Percentiles rank a stretch among this genome's conserved stretches.
phyloP scores from a whole-genome alignment of 1,284 basidiomycete genomes.

The Ustilago esculenta region DNA sequence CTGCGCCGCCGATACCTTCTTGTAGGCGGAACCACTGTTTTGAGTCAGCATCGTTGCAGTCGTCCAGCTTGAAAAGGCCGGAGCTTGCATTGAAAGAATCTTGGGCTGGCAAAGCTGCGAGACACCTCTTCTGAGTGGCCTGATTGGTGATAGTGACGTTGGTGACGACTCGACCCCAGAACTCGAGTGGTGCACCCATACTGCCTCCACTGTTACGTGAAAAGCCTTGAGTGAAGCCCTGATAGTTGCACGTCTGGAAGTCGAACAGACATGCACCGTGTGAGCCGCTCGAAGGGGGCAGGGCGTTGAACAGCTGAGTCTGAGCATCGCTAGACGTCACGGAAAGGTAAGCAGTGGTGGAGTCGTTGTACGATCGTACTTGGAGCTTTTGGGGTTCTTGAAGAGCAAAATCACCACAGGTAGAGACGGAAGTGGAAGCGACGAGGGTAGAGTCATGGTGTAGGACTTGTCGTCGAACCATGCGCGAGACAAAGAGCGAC shows the following conservation, averaged over 20 bases:
- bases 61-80: background rate
- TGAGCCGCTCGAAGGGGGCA: background rate
- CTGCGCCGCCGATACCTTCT: conserved; percentile 13
- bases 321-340: background rate
- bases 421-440: background rate
- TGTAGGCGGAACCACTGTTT: conserved; percentile 39
- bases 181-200: conserved; percentile 38
- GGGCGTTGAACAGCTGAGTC: background rate
- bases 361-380: conserved; percentile 21
- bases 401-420: conserved; percentile 23
- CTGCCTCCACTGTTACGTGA: conserved; percentile 26
- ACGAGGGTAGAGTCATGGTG: background rate
- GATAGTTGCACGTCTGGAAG: conserved; percentile 35
- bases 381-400: conserved; percentile 20
- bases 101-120: conserved; percentile 5
- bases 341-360: conserved; percentile 6
- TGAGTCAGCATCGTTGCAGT: conserved; percentile 23
- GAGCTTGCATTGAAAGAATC: background rate
- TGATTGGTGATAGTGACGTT: conserved; percentile 1
- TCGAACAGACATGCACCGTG: conserved; percentile 8
- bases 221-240: conserved; percentile 30
- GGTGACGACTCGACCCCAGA: conserved; percentile 32
- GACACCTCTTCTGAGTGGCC: conserved; percentile 6
- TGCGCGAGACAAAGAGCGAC: conserved; percentile 30
- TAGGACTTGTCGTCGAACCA: conserved; percentile 8